A percentile compares a stretch with the other conserved stretches of the same genome.
phyloP scores from a whole-genome alignment of 2,329 filamentous ascomycete genomes.

The Dendryphion nanum region DNA sequence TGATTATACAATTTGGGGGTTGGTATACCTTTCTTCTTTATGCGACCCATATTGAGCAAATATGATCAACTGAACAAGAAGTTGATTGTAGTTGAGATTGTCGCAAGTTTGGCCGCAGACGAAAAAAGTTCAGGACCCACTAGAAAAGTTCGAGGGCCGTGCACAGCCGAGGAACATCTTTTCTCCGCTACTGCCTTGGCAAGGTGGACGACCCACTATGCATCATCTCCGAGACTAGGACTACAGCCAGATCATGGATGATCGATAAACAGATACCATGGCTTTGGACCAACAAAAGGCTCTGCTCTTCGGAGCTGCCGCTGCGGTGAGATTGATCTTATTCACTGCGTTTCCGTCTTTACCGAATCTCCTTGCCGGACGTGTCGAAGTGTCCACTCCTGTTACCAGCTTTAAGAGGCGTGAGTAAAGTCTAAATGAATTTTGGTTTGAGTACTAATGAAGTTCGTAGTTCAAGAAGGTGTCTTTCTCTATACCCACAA shows the following conservation, averaged over 20 bases:
- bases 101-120: too few species aligned
- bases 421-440: constrained; percentile 47
- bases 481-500: constrained; percentile 95
- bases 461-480: constrained; percentile 78
- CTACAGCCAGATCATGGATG: too few species aligned
- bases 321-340: constrained; percentile 74
- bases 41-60: constrained; percentile 39
- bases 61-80: too few species aligned
- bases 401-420: constrained; percentile 97
- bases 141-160: too few species aligned
- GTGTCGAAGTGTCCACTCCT: constrained; percentile 95
- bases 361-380: constrained; percentile 79
- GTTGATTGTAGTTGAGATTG: too few species aligned
- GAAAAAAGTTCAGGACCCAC: too few species aligned
- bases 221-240: too few species aligned
- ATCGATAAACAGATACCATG: not conserved
- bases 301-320: constrained; percentile 72
- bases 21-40: constrained; percentile 62
- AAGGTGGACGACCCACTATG: too few species aligned
- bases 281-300: constrained; percentile 57
- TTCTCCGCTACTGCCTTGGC: too few species aligned
- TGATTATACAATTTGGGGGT: too few species aligned
- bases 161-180: too few species aligned
- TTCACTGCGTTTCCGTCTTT: constrained; percentile 79
- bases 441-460: not conserved